These are phyloP conservation scores for Cladosporium sp. DNA, from an alignment of 2,329 filamentous ascomycete genomes.

Conservation along the genomic window DNA sequence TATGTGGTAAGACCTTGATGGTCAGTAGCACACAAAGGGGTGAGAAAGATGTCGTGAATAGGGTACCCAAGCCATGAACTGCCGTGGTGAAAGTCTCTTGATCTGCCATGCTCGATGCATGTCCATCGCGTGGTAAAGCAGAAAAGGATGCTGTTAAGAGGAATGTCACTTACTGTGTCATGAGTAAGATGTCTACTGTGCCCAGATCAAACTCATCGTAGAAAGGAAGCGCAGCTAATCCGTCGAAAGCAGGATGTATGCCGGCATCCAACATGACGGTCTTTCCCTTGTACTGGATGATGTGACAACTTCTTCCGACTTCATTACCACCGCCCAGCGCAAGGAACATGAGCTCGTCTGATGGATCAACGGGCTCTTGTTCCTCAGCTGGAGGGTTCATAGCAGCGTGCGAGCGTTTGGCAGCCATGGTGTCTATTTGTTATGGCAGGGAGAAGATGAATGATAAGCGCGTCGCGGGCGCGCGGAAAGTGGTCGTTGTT, in stretches of 20 bases:
- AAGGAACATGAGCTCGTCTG: slow-evolving; percentile 91
- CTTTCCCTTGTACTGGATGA: slow-evolving; percentile 98
- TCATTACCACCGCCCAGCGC: slow-evolving; percentile 95
- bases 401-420: slow-evolving; percentile 66
- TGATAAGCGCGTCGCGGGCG: not conserved
- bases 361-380: slow-evolving; percentile 86
- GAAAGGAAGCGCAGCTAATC: slow-evolving; percentile 87
- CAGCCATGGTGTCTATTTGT: slow-evolving; percentile 63
- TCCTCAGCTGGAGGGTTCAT: slow-evolving; percentile 65
- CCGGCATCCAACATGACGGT: slow-evolving; percentile 99
- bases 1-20: not conserved
- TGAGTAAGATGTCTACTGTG: slow-evolving; percentile 92
- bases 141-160: not conserved
- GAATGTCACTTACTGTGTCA: slow-evolving; percentile 90
- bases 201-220: slow-evolving; percentile 98
- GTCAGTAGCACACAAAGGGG: slow-evolving; percentile 8
- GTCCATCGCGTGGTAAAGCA: not conserved
- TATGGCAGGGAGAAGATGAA: not conserved
- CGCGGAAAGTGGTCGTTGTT: not conserved
- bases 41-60: not conserved
- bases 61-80: not conserved
- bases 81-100: not conserved
- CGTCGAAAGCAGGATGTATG: slow-evolving; percentile 94
- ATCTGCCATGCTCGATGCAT: not conserved
- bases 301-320: slow-evolving; percentile 94